Conservation (phyloP, 73 alveolate genomes). For the Paramecium caudatum region DNA sequence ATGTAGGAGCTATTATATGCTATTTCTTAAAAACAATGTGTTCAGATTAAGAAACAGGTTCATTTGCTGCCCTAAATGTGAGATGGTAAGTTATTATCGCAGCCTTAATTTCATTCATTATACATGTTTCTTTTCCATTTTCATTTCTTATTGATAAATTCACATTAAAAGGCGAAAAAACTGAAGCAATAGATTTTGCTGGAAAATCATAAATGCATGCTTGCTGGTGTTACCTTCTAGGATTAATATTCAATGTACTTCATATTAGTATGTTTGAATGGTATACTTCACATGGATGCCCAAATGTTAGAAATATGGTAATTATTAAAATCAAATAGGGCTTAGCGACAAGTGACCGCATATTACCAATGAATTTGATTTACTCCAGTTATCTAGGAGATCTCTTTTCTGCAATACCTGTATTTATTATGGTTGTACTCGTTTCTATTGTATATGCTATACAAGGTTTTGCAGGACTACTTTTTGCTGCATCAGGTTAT, state of each 20-base stretch:
- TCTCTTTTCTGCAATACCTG: slow-evolving; percentile 43
- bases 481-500: slow-evolving; percentile 49
- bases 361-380: slow-evolving; percentile 55
- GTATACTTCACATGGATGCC: slow-evolving; percentile 69
- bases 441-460: slow-evolving; percentile 9
- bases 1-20: neutral
- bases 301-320: slow-evolving; percentile 67
- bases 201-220: slow-evolving; percentile 27
- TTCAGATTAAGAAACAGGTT: slow-evolving; percentile 56
- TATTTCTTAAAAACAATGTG: slow-evolving; percentile 37
- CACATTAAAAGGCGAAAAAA: slow-evolving; percentile 24
- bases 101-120: slow-evolving; percentile 24
- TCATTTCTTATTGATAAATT: neutral
- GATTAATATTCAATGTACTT: slow-evolving; percentile 30
- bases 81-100: slow-evolving; percentile 70
- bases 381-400: slow-evolving; percentile 63
- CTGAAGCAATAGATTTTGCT: slow-evolving; percentile 9
- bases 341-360: slow-evolving; percentile 43
- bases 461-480: slow-evolving; percentile 42
- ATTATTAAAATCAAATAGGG: slow-evolving; percentile 33
- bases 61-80: slow-evolving; percentile 62
- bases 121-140: slow-evolving; percentile 7
- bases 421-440: neutral
- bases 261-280: slow-evolving; percentile 65
- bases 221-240: slow-evolving; percentile 50